Conservation (phyloP, 148 eudicot species). For the Oxyria digyna region DNA sequence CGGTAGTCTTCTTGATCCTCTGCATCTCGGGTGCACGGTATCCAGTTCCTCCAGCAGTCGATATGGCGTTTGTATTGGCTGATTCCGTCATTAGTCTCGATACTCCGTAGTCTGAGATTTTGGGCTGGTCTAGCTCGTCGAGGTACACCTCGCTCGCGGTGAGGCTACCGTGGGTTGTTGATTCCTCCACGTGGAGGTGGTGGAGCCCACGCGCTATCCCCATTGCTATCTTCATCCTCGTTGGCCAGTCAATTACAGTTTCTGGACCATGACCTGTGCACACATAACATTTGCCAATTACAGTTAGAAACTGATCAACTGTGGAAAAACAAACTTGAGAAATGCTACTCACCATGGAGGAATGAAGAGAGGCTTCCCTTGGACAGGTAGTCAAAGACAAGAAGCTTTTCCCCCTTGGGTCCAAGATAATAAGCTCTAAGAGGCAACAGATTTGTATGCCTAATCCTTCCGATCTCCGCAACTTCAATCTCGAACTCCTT, state of each 20-base stretch:
- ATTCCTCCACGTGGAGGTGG: constrained; percentile 58
- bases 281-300: neutral
- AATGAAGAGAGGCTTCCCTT: constrained; percentile 85
- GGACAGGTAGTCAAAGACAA: constrained; percentile 62
- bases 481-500: constrained; percentile 86
- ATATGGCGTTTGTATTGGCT: constrained; percentile 56
- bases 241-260: constrained; percentile 53
- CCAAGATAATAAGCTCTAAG: constrained; percentile 83
- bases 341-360: constrained; percentile 57
- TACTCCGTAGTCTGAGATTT: constrained; percentile 69
- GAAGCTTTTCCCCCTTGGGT: constrained; percentile 89
- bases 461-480: constrained; percentile 52
- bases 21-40: constrained; percentile 88
- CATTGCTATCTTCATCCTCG: constrained; percentile 74
- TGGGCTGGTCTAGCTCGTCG: constrained; percentile 47
- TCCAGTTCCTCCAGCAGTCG: constrained; percentile 59
- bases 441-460: constrained; percentile 67
- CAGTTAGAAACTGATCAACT: neutral
- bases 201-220: constrained; percentile 61
- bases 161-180: constrained; percentile 59
- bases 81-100: constrained; percentile 64
- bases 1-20: constrained; percentile 51
- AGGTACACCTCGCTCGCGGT: constrained; percentile 63
- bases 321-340: no score
- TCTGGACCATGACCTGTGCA: constrained; percentile 89